Evolutionary conservation across 441 rosid species (phyloP).

Genomic region (Daphne laureola): DNA sequence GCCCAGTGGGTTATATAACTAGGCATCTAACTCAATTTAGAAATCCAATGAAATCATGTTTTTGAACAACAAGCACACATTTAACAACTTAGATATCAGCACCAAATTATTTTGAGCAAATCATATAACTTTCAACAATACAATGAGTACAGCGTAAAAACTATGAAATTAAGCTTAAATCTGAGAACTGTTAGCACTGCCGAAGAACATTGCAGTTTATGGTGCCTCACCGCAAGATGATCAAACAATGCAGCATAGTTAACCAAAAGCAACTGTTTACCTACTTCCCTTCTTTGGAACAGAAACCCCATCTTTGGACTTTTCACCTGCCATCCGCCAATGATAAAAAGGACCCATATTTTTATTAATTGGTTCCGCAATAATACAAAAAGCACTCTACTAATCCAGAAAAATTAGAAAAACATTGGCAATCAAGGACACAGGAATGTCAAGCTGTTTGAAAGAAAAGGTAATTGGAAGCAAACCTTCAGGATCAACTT

Average conservation of each 20-base stretch:
- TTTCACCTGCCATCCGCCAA: slow-evolving; percentile 99
- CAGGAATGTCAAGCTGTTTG: background rate
- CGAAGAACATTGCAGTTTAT: slow-evolving; percentile 16
- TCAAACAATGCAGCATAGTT: slow-evolving; percentile 38
- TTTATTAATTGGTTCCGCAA: slow-evolving; percentile 74
- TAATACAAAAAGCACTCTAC: slow-evolving; percentile 41
- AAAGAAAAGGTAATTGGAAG: slow-evolving; percentile 9
- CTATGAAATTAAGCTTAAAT: slow-evolving; percentile 19
- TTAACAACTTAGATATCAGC: no score
- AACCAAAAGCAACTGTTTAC: slow-evolving; percentile 84
- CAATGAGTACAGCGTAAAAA: slow-evolving; percentile 9
- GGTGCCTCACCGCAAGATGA: slow-evolving; percentile 32
- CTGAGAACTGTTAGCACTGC: slow-evolving; percentile 18
- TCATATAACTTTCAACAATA: background rate
- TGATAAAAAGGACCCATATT: slow-evolving; percentile 90
- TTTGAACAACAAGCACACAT: no score
- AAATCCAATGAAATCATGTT: no score
- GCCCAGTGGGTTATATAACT: no score
- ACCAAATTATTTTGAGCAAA: slow-evolving; percentile 11
- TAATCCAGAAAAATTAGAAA: slow-evolving; percentile 45
- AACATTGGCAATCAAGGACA: slow-evolving; percentile 4
- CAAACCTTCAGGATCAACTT: slow-evolving; percentile 80
- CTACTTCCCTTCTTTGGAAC: slow-evolving; percentile 99
- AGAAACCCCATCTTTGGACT: slow-evolving; percentile 99
- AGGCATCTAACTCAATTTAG: no score